Base-by-base conservation (phyloP, 306 rosid genomes). In the Vigna trinervia region DNA sequence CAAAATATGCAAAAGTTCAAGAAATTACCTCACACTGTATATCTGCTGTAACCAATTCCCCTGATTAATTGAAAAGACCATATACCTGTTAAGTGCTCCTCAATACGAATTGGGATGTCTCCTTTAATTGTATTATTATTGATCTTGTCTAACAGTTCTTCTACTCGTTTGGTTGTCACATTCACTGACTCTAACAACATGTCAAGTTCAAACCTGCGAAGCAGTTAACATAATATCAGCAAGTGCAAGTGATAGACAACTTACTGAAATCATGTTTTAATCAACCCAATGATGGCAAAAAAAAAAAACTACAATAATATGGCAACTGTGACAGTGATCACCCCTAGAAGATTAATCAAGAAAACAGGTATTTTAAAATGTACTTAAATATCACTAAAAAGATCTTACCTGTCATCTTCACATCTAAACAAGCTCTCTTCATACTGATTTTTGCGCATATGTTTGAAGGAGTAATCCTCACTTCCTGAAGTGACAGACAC, bases 401-500 rank as follows among this genome's bases (percentile, higher is more conserved):
- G 66, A 53, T 82, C 83, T 69, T 63, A 96, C 99, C 99, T 96
- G 89, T 96, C 99, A 85, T 96, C 99, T 89, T 96, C 99, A 17
- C 99, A 96, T 84, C 99, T 91, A 79, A 96, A 96, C 86, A 96
- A 85, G 80, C 99, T 96, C 84, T 96, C 99, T 85, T 96, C 99
- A 74, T 96, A 96, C 83, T 96, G 99, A 82, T 96, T 96, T 88
- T 96, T 96, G 79, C 99, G 99, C 99, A 96, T 96, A 81, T 96
- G 99, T 86, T 96, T 96, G 69, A 96, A 96, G 75, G 99, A 96
- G 83, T 96, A 96, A 81, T 96, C 99, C 84, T 96, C 99, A 62
- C 99, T 96, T 81, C 99, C 99, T 67, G 99, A 96, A 78, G 99
- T 96, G 72, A 96, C 99, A 43, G 99, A 96, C 39, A 96, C 99